These are phyloP conservation scores for Elaeis guineensis DNA, from an alignment of 176 grass and related monocot genomes.

Conservation along the genomic window DNA sequence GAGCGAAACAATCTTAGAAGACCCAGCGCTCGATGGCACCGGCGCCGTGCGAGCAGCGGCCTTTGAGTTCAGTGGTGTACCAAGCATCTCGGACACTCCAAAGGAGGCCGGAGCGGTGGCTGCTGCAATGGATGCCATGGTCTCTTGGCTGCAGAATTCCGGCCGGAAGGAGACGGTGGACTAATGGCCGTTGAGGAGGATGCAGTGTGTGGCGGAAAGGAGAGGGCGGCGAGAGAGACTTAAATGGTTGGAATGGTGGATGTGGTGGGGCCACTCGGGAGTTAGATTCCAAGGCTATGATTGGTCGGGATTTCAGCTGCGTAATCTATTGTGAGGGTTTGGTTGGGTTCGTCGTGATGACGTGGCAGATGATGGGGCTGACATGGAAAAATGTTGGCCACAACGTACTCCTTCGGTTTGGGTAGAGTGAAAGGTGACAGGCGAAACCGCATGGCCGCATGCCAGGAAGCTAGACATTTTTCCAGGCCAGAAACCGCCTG, in stretches of 20 bases:
- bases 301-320: slow-evolving; percentile 32
- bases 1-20: slow-evolving; percentile 62
- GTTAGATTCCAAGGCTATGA: slow-evolving; percentile 40
- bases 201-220: slow-evolving; percentile 13
- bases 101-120: slow-evolving; percentile 27
- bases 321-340: slow-evolving; percentile 50
- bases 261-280: slow-evolving; percentile 59
- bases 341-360: slow-evolving; percentile 49
- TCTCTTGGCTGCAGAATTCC: not conserved
- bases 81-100: slow-evolving; percentile 55
- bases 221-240: slow-evolving; percentile 12
- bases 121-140: slow-evolving; percentile 21
- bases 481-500: no score
- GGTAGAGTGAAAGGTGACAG: slow-evolving; percentile 2
- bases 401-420: slow-evolving; percentile 10
- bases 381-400: slow-evolving; percentile 28
- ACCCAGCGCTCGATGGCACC: slow-evolving; percentile 1
- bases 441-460: no score
- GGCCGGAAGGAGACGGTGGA: not conserved
- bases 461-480: no score
- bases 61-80: slow-evolving; percentile 36
- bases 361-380: slow-evolving; percentile 54
- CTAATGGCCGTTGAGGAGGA: not conserved
- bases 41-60: slow-evolving; percentile 27
- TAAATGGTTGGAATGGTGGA: slow-evolving; percentile 68